A percentile compares a stretch with the other conserved stretches of the same genome.
These are phyloP conservation scores for Chytriomyces sp. DNA, from an alignment of 192 early-diverging fungal species.

Conservation along the genomic window DNA sequence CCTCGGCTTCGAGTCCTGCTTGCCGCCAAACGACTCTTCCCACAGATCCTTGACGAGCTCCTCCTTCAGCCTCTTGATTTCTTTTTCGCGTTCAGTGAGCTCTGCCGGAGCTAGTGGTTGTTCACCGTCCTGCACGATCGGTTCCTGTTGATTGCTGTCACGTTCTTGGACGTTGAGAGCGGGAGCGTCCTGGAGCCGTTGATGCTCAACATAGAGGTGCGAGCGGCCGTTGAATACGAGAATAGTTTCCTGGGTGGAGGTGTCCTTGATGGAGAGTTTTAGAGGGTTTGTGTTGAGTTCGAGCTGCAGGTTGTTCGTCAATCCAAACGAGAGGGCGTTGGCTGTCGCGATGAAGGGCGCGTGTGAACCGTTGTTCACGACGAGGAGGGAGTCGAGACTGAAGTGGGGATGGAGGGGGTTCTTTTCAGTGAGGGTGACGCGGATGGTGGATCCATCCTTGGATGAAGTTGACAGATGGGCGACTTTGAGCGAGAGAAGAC, in stretches of 20 bases:
- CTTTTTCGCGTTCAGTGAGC: constrained; percentile 43
- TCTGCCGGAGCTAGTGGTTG: constrained; percentile 11
- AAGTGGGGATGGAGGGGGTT: constrained; percentile 2
- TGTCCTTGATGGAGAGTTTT: constrained; percentile 58
- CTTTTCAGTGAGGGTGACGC: constrained; percentile 47
- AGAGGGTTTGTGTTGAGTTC: constrained; percentile 61
- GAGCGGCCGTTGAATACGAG: constrained; percentile 86
- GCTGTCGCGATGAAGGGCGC: constrained; percentile 19
- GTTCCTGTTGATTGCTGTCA: not conserved
- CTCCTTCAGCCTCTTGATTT: constrained; percentile 49
- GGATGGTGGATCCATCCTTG: too few species aligned
- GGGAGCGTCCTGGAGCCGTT: constrained; percentile 55
- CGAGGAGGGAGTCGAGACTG: not conserved
- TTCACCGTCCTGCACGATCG: not conserved
- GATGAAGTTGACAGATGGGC: too few species aligned
- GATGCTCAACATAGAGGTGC: constrained; percentile 83
- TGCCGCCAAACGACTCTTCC: constrained; percentile 88
- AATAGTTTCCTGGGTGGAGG: constrained; percentile 59
- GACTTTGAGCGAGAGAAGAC: too few species aligned
- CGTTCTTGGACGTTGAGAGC: not conserved
- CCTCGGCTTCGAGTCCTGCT: constrained; percentile 90
- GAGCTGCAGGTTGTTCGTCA: constrained; percentile 41
- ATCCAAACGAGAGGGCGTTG: constrained; percentile 50
- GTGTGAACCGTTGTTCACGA: not conserved
- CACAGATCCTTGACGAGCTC: constrained; percentile 63